Base-by-base conservation (phyloP, 768 basidiomycete genomes). In the Phallus indusiatus region DNA sequence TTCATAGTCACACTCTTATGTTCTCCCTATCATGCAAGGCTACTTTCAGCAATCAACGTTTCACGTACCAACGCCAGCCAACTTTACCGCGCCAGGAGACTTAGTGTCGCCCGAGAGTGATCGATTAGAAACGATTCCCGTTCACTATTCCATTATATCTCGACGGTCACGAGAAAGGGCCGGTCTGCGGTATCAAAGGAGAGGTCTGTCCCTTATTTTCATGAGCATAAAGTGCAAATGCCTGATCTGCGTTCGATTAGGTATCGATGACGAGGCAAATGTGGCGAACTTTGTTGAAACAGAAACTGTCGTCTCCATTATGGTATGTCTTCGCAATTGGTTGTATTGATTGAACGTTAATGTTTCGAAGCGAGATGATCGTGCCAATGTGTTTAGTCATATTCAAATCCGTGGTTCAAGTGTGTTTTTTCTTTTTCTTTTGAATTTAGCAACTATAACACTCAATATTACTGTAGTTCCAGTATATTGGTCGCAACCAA, bases 221-320 rank as follows among this genome's bases (percentile, higher is more conserved):
- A 48, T 12, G 34, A 20, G n/a, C 28, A 42, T 42, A 17, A 24
- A 22, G 14, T 47, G 46, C 18, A 21, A 48, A 33, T 48, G 7
- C 17, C 10, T 55, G n/a, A 1, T 18, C 28, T 20, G 14, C 28
- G 18, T 51, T 14, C 16, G 12, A 14, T n/a, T 51, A 59, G 57
- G 57, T 1, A 83, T 97, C 55, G 94, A 98, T 66, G 91, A 94
- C 62, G 85, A 90, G 60, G 91, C 93, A 5, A 81, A 90, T 67
- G 94, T 94, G 3, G 94, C 93, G 0, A 98, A 98, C 71, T 94
- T 97, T 67, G 93, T 97, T 1, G 92, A 97, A 71, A 93, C 92
- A 0, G 94, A 97, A 73, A 87, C 90, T 1, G 84, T 95, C 55
- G 82, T 90, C 76, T 78, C 84, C 47, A 81, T 94, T 11, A 81